phyloP scores from a whole-genome alignment of 805 yeast species.

The Peterozyma xylosa region DNA sequence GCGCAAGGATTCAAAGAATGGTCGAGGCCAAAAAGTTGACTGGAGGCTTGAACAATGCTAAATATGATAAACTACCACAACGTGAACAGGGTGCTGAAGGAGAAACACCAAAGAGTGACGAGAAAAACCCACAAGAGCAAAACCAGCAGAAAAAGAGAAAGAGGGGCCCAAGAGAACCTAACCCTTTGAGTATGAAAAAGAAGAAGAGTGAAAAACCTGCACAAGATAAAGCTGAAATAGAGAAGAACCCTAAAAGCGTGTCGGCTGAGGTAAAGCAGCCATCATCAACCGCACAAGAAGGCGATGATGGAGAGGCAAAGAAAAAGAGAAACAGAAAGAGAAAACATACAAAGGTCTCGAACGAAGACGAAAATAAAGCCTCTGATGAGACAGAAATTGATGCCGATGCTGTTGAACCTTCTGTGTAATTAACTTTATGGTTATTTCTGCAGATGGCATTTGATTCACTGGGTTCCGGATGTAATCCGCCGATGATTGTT shows the following conservation, averaged over 20 bases:
- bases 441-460: too few species aligned
- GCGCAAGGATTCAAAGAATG: slow-evolving; percentile 37
- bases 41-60: slow-evolving; percentile 69
- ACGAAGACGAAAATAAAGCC: slow-evolving; percentile 1
- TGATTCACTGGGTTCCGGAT: too few species aligned
- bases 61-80: slow-evolving; percentile 33
- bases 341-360: slow-evolving; percentile 10
- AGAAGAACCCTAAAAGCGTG: slow-evolving; percentile 3
- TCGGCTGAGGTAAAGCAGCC: not conserved
- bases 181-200: slow-evolving; percentile 85
- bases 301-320: not conserved
- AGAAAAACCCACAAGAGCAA: slow-evolving; percentile 12
- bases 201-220: slow-evolving; percentile 33
- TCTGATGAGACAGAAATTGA: not conserved
- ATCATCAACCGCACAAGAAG: not conserved
- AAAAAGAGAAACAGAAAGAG: slow-evolving; percentile 15
- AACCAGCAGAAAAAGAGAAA: slow-evolving; percentile 33
- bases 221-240: slow-evolving; percentile 8
- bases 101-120: slow-evolving; percentile 13
- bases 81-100: slow-evolving; percentile 14
- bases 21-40: slow-evolving; percentile 64
- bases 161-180: slow-evolving; percentile 75
- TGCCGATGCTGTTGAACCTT: not conserved
- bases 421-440: too few species aligned
- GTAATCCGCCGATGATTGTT: too few species aligned